phyloP scores from a whole-genome alignment of 139 green algal genomes.

The Ulvella scutata region DNA sequence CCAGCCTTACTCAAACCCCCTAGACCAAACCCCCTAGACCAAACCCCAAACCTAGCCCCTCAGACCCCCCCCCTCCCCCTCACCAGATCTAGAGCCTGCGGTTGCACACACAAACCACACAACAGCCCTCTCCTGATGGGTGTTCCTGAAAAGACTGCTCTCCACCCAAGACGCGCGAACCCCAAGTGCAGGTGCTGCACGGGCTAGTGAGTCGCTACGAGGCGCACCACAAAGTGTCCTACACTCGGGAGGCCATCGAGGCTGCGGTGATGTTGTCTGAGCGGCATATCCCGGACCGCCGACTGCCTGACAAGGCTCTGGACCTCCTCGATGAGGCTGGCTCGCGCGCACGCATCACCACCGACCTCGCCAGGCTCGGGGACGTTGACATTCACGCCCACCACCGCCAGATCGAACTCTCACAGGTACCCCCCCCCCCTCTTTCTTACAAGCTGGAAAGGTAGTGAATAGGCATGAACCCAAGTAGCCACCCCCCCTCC shows the following conservation, averaged over 20 bases:
- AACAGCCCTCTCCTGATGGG: too few relatives aligned
- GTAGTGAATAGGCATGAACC: too few relatives aligned
- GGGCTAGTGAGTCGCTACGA: slow-evolving; percentile 56
- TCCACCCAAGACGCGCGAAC: too few relatives aligned
- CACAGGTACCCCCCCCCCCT: neutral
- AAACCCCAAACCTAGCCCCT: too few relatives aligned
- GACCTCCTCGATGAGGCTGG: slow-evolving; percentile 96
- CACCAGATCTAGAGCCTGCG: too few relatives aligned
- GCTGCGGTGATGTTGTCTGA: slow-evolving; percentile 36
- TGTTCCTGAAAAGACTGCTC: too few relatives aligned
- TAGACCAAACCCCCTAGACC: too few relatives aligned
- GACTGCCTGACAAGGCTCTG: slow-evolving; percentile 93
- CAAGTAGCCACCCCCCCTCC: neutral
- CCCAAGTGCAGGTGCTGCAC: neutral
- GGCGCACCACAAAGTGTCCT: slow-evolving; percentile 43
- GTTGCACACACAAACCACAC: too few relatives aligned
- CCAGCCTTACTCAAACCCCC: too few relatives aligned
- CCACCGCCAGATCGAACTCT: slow-evolving; percentile 18
- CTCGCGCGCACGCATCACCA: slow-evolving; percentile 54
- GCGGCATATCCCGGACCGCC: slow-evolving; percentile 72
- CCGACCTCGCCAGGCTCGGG: slow-evolving; percentile 30
- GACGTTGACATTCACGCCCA: slow-evolving; percentile 6
- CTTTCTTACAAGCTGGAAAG: too few relatives aligned
- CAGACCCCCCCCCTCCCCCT: neutral
- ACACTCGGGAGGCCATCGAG: slow-evolving; percentile 24